Evolutionary conservation across 768 basidiomycete genomes (phyloP).

Genomic region (Russula dissimulans): DNA sequence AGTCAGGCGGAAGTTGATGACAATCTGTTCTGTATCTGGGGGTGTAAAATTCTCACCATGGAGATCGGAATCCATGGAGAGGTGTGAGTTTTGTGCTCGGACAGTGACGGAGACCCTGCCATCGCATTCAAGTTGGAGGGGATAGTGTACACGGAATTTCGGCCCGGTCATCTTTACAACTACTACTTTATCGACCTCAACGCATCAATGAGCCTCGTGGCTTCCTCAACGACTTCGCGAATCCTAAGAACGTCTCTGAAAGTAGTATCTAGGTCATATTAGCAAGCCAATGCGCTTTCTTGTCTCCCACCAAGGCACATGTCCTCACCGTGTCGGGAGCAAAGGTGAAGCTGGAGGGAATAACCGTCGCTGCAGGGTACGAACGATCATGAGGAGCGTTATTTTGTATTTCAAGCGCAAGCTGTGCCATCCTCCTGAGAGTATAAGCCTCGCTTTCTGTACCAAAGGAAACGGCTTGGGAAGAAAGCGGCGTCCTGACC

Average conservation of each 20-base stretch:
- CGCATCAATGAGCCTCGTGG: conserved; percentile 42
- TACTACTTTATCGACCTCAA: neutral
- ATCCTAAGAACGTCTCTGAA: conserved; percentile 47
- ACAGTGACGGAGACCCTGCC: too few species aligned
- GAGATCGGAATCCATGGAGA: conserved; percentile 17
- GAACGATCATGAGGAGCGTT: conserved; percentile 34
- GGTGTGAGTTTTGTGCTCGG: neutral
- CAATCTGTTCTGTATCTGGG: neutral
- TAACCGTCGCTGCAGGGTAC: conserved; percentile 21
- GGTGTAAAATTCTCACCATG: conserved; percentile 2
- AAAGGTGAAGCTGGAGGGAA: conserved; percentile 40
- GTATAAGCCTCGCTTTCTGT: conserved; percentile 20
- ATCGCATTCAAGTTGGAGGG: too few species aligned
- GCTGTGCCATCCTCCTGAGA: conserved; percentile 42
- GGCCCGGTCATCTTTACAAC: too few species aligned
- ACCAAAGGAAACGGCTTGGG: conserved; percentile 54
- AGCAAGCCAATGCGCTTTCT: neutral
- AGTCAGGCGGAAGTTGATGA: neutral
- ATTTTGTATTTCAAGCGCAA: conserved; percentile 42
- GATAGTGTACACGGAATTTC: too few species aligned
- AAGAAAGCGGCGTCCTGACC: conserved; percentile 43
- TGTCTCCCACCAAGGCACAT: neutral
- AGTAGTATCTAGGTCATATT: conserved; percentile 36
- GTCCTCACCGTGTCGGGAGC: conserved; percentile 43
- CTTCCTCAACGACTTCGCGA: conserved; percentile 49